Evolutionary conservation across 306 rosid genomes (phyloP).

Genomic region (Sesbania bispinosa): DNA sequence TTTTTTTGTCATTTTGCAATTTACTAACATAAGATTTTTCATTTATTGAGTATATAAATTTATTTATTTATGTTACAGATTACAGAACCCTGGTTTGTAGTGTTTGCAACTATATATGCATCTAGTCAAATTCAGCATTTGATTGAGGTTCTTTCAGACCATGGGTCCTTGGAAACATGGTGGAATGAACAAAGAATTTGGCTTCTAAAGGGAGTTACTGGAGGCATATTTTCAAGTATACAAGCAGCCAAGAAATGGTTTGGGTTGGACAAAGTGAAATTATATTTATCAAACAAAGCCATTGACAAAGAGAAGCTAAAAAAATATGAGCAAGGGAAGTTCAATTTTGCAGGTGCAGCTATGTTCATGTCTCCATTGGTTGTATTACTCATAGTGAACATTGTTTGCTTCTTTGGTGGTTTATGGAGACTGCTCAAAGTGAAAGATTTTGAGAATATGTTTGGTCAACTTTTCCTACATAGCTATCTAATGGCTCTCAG

Average conservation of each 20-base stretch:
- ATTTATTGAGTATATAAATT: neutral
- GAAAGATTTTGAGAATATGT: conserved; percentile 31
- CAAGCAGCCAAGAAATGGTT: conserved; percentile 28
- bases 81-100: conserved; percentile 47
- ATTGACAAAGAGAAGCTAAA: conserved; percentile 41
- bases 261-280: conserved; percentile 30
- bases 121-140: conserved; percentile 41
- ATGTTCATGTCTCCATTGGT: conserved; percentile 46
- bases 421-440: conserved; percentile 25
- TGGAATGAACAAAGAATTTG: conserved; percentile 55
- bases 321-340: conserved; percentile 47
- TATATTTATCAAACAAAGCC: conserved; percentile 41
- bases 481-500: conserved; percentile 32
- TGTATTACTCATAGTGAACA: conserved; percentile 27
- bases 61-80: conserved; percentile 1
- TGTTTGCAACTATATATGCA: conserved; percentile 24
- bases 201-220: conserved; percentile 33
- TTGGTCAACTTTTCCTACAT: conserved; percentile 34
- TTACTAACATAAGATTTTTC: neutral
- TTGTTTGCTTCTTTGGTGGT: conserved; percentile 34
- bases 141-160: conserved; percentile 40
- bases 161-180: conserved; percentile 38
- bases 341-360: conserved; percentile 50
- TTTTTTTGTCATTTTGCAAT: neutral
- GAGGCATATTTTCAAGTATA: conserved; percentile 28